Conservation (phyloP, 139 green algal species). For the Klebsormidium nitens region DNA sequence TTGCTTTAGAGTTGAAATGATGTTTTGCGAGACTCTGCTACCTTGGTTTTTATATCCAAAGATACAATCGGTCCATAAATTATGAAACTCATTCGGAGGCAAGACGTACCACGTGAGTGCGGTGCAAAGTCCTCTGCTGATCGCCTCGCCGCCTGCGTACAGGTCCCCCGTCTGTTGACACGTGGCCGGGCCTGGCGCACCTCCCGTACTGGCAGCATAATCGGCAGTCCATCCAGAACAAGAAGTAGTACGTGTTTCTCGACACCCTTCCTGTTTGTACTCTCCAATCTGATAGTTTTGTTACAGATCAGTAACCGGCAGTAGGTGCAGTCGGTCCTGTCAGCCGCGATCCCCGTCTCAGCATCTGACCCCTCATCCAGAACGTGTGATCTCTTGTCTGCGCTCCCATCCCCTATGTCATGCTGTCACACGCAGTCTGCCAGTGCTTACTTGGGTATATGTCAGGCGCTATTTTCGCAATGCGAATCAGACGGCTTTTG, state of each 20-base stretch:
- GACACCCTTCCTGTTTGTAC: not conserved
- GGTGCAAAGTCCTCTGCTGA: not conserved
- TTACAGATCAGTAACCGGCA: not conserved
- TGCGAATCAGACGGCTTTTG: too few relatives aligned
- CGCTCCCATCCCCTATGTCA: too few relatives aligned
- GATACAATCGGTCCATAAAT: not conserved
- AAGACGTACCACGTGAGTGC: not conserved
- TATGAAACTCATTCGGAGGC: not conserved
- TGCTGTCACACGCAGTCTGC: too few relatives aligned
- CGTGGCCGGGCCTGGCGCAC: slow-evolving; percentile 21
- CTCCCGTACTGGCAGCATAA: slow-evolving; percentile 33
- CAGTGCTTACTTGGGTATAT: too few relatives aligned
- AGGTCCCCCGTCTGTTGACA: slow-evolving; percentile 24
- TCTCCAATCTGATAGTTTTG: not conserved
- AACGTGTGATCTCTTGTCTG: not conserved
- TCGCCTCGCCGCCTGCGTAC: not conserved
- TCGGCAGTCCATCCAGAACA: slow-evolving; percentile 13
- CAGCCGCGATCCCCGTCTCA: not conserved
- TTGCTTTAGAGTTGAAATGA: too few relatives aligned
- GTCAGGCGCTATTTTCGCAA: too few relatives aligned
- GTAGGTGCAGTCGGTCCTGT: not conserved
- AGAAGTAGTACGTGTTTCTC: slow-evolving; percentile 17
- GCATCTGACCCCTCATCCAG: not conserved
- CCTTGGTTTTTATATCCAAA: too few relatives aligned
- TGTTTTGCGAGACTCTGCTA: too few relatives aligned